Evolutionary conservation across 2,329 filamentous ascomycete species (phyloP), one percentile per base, ranked within the genome.

Genomic region (Penicillium sp.): DNA sequence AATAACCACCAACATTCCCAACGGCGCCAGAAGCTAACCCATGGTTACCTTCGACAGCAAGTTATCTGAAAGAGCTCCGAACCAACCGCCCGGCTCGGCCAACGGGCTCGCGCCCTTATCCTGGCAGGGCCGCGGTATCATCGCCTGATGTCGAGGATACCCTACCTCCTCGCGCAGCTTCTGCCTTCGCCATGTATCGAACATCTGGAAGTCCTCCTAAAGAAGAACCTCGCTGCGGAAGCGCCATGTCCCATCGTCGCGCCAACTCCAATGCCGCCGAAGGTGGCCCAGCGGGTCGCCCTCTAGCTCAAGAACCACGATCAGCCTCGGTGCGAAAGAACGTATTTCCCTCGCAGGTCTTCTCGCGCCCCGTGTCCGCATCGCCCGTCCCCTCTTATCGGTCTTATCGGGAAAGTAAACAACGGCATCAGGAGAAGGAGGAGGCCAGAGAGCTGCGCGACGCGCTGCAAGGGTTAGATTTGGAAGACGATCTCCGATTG

Each of bases 1-100:
- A 51, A 35, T 10, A 44, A 33, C 40, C 4, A 16, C 9, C 18
- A 39, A 13, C 24, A 27, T 39, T 24, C 27, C n/a, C 14, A 24
- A 44, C n/a, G 31, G 31, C 10, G 24, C 31, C 14, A 33, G 27
- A 36, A 16, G 43, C 60, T 68, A 60, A 66, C 55, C 40, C 35
- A 24, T 47, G 3, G 31, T 19, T 49, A 33, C 60, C 44, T 24
- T 40, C 52, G 62, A 64, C 71, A 88, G 85, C 82, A 59, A 81
- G 75, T 58, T 88, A 87, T 70, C 77, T 88, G 49, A 81, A 82
- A 62, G 83, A 86, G 60, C 80, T 88, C 27, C 83, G 86, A 65
- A 79, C 77, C 57, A 85, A 83, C 69, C 81, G 82, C 56, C 81
- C 82, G 54, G 74, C 80, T 6, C 81, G 86, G 61, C 86, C 86